Conservation (phyloP, 2,329 filamentous ascomycete species). For the Neonectria hederae region DNA sequence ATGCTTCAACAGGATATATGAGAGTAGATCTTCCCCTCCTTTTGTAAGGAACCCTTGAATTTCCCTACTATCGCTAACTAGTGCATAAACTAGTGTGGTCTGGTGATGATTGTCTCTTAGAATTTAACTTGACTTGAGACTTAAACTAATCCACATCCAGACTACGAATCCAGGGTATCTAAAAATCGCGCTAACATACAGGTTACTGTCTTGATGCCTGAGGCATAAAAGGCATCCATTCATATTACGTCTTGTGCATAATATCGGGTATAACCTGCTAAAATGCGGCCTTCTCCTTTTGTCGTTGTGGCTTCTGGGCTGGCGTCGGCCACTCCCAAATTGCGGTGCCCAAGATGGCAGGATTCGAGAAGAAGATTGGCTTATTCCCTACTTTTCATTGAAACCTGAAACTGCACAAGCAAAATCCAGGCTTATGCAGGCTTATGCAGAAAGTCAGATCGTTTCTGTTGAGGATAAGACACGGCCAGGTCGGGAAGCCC, state of each 20-base stretch:
- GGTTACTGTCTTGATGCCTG: neutral
- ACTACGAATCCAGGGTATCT: neutral
- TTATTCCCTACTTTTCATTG: no score
- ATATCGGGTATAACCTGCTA: no score
- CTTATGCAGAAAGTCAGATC: neutral
- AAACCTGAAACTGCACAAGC: neutral
- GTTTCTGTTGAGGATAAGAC: conserved; percentile 2
- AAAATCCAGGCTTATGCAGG: neutral
- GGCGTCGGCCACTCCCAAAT: neutral
- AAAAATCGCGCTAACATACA: neutral
- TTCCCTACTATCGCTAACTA: no score
- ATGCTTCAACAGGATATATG: neutral
- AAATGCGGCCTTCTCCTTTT: neutral
- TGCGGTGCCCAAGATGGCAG: neutral
- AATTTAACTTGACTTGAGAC: neutral
- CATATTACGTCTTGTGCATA: no score
- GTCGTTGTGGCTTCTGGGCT: neutral
- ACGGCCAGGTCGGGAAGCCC: neutral
- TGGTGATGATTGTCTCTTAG: neutral
- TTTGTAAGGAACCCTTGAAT: neutral
- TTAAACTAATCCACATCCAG: no score
- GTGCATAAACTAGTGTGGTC: neutral
- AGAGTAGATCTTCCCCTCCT: neutral
- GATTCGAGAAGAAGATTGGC: neutral
- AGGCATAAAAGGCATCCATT: neutral